These are phyloP conservation scores for Dryadomyces sulphureus DNA, from an alignment of 2,329 filamentous ascomycete species.

Conservation along the genomic window DNA sequence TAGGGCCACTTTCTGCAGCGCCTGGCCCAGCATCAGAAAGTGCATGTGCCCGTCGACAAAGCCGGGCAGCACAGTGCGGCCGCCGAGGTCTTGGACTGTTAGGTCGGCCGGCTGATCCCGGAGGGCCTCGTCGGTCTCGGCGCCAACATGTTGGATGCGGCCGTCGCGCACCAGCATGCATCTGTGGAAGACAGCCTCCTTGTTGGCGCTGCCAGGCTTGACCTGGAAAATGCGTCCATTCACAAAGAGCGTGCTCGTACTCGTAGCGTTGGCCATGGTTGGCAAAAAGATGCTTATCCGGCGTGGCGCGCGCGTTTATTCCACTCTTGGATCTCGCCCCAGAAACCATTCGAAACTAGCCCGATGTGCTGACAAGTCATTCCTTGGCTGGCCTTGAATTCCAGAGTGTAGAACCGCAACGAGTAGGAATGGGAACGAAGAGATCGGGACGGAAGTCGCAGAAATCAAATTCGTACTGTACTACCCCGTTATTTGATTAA, in stretches of 20 bases:
- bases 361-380: too few species aligned
- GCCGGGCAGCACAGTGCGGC: conserved; percentile 31
- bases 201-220: conserved; percentile 11
- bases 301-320: too few species aligned
- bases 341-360: too few species aligned
- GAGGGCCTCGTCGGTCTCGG: conserved; percentile 17
- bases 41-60: conserved; percentile 46
- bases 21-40: conserved; percentile 37
- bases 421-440: too few species aligned
- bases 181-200: conserved; percentile 19
- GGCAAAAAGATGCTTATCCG: background rate
- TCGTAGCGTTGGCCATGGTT: background rate
- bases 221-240: conserved; percentile 31
- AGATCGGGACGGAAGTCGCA: too few species aligned
- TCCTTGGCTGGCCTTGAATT: too few species aligned
- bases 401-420: too few species aligned
- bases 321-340: too few species aligned
- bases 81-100: conserved; percentile 20
- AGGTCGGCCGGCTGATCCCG: conserved; percentile 2
- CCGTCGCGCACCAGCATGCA: conserved; percentile 21
- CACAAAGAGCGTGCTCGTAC: conserved; percentile 25
- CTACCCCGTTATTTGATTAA: too few species aligned
- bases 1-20: conserved; percentile 34
- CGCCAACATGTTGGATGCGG: conserved; percentile 22
- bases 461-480: too few species aligned